These are phyloP conservation scores for Teratosphaeria destructans DNA, from an alignment of 2,329 filamentous ascomycete genomes.

Conservation along the genomic window DNA sequence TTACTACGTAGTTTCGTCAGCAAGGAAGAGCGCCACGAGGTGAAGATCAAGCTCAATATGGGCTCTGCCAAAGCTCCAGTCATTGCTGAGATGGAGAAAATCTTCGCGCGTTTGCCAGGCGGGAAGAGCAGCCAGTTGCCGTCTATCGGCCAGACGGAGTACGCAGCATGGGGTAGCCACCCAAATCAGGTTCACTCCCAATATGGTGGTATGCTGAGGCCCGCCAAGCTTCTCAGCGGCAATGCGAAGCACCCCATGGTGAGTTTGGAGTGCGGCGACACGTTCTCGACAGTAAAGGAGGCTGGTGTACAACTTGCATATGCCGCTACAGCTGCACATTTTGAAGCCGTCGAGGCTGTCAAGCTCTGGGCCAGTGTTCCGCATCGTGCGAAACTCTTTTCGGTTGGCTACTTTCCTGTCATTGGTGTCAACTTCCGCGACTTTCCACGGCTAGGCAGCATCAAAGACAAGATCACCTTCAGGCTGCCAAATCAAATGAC, in stretches of 20 bases:
- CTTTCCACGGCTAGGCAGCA: conserved; percentile 1
- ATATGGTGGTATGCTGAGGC: neutral
- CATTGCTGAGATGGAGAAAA: conserved; percentile 1
- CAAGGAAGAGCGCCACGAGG: neutral
- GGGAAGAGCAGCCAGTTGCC: conserved; percentile 4
- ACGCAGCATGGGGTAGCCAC: conserved; percentile 4
- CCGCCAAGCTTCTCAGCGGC: neutral
- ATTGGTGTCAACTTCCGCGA: conserved; percentile 7
- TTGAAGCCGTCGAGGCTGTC: conserved; percentile 4
- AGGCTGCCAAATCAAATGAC: conserved; percentile 2
- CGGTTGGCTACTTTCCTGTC: conserved; percentile 1
- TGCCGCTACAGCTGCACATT: conserved; percentile 1
- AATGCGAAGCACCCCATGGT: conserved; percentile 6
- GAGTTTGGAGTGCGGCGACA: conserved; percentile 5
- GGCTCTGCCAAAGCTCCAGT: neutral
- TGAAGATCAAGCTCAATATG: neutral
- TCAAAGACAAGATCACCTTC: neutral
- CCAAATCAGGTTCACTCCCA: neutral
- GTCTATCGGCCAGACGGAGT: conserved; percentile 5
- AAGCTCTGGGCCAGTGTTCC: conserved; percentile 1
- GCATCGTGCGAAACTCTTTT: conserved; percentile 4
- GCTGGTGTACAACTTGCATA: conserved; percentile 7
- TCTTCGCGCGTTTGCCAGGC: conserved; percentile 7
- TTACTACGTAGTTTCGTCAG: neutral
- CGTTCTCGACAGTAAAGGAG: conserved; percentile 8